A percentile compares a stretch with the other conserved stretches of the same genome.
These are phyloP conservation scores for Verticillium nonalfalfae DNA, from an alignment of 2,329 filamentous ascomycete species.

Conservation along the genomic window DNA sequence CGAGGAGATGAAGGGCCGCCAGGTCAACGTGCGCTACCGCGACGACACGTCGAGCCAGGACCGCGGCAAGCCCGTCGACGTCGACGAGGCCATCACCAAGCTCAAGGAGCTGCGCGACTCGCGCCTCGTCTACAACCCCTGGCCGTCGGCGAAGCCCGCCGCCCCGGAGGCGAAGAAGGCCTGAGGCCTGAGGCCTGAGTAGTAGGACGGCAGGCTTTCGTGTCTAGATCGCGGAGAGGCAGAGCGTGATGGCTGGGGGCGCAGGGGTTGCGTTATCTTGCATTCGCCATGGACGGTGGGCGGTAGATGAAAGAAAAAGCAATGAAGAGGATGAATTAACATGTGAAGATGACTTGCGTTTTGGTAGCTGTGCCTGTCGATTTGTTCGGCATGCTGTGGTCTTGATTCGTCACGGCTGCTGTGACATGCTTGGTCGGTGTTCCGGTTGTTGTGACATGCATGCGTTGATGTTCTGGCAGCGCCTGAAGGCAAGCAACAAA, in stretches of 20 bases:
- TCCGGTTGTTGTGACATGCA: too few relatives aligned
- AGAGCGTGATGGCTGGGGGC: not conserved
- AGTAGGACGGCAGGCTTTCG: not conserved
- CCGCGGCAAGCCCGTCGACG: conserved; percentile 50
- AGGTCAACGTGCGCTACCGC: conserved; percentile 54
- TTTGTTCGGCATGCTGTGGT: too few relatives aligned
- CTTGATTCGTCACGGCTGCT: too few relatives aligned
- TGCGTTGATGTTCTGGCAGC: too few relatives aligned
- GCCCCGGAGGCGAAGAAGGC: conserved; percentile 13
- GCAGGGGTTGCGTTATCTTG: not conserved
- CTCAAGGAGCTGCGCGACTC: conserved; percentile 45
- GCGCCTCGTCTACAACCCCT: conserved; percentile 25
- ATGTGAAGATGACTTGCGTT: conserved; percentile 5
- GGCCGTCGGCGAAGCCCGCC: conserved; percentile 13
- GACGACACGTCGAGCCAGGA: conserved; percentile 57
- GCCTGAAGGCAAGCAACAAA: too few relatives aligned
- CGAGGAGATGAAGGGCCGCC: conserved; percentile 52
- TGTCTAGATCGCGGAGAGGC: not conserved
- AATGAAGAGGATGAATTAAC: conserved; percentile 2
- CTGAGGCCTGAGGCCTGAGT: not conserved
- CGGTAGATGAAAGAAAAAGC: not conserved
- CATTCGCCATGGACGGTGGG: not conserved
- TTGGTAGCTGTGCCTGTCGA: not conserved
- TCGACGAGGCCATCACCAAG: conserved; percentile 52
- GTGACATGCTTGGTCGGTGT: too few relatives aligned